Base-by-base conservation (phyloP, 495 filamentous ascomycete genomes). In the Penicillium pulvis region DNA sequence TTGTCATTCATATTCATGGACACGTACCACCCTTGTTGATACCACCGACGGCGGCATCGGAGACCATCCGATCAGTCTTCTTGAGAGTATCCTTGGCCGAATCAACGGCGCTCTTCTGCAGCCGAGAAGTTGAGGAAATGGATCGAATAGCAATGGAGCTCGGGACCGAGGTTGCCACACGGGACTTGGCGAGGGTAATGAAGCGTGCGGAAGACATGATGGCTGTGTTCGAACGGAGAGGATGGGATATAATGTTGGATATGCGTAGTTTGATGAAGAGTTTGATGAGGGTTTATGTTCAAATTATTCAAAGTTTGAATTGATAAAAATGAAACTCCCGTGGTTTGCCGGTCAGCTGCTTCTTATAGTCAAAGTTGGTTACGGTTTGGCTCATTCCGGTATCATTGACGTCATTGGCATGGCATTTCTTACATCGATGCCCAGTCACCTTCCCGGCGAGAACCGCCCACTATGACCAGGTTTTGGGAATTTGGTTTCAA, bases 1-100 rank as follows among this genome's bases (percentile, higher is more conserved):
- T 19, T 1, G 19, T 52, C 14, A 39, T 17, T 39, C 9, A 36
- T 39, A 6, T 39, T 16, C 14, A 12, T 23, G 33, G 36, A 33
- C 42, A 79, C 81, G 30, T 77, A 85, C 79, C 75, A 30, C 83
- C 81, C 39, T 72, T 81, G 67, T 88, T 78, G 58, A 88, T 86
- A 23, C 85, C 85, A 76, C 83, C 83, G 4, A 86, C 80, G 11
- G 79, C 80, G 0, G 70, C 79, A 67, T 83, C 74, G 2, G 82
- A 77, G n/a, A 84, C 71, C 4, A 69, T 71, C 51, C 77, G 69
- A 65, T 88, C 83, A 19, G 81, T 82, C 50, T 73, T 75, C 71
- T 87, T 83, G 19, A 81, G 62, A 0, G 82, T 79, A 31, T 85
- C 82, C 70, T 85, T 86, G 51, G 77, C 77, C 2, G 73, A 60